Conservation (phyloP, 1,139 yeast species). For the Sugiyamaella japonica region DNA sequence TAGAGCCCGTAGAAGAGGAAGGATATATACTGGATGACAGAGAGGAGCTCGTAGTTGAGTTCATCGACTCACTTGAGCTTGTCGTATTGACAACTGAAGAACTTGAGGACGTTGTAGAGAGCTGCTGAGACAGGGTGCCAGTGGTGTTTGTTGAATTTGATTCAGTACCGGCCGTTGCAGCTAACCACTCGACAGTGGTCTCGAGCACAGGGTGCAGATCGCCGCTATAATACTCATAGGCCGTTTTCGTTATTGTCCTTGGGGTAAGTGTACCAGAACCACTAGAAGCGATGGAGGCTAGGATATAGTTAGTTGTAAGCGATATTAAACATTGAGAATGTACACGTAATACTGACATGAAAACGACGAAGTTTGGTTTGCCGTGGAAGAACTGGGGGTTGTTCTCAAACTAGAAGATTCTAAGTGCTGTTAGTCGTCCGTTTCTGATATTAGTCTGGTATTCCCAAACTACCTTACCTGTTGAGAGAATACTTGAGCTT, state of each 20-base stretch:
- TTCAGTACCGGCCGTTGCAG: background rate
- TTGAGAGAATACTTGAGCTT: background rate
- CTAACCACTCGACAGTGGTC: constrained; percentile 5
- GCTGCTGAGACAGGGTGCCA: background rate
- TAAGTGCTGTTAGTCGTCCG: background rate
- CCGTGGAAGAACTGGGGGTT: background rate
- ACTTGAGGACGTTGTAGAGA: background rate
- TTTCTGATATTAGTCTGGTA: background rate
- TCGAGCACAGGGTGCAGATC: constrained; percentile 3
- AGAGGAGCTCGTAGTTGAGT: background rate
- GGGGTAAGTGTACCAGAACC: background rate
- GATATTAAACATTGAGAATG: background rate
- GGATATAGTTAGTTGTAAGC: background rate
- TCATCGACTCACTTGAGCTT: background rate
- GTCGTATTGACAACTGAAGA: background rate
- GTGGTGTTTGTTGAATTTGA: background rate
- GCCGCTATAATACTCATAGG: constrained; percentile 6
- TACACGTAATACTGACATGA: background rate
- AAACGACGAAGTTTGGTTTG: background rate
- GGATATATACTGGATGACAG: background rate
- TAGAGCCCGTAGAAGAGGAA: background rate
- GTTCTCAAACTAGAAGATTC: background rate
- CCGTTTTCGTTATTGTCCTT: background rate
- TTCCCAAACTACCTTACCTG: background rate
- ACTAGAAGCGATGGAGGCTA: background rate